phyloP scores from a whole-genome alignment of 2,329 filamentous ascomycete genomes.

The Metarhizium album region DNA sequence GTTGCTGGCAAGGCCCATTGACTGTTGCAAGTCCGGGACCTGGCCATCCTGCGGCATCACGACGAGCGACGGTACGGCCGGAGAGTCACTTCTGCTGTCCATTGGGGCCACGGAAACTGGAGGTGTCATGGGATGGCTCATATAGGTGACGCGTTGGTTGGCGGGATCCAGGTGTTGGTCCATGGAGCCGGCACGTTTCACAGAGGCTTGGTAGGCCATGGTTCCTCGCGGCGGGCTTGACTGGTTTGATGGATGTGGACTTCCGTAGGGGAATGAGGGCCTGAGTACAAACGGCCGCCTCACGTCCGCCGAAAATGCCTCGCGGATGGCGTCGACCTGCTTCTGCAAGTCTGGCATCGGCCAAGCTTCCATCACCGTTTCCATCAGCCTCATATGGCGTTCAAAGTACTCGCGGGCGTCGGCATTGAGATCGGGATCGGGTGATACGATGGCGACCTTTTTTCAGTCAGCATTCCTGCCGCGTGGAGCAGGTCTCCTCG shows the following conservation, averaged over 20 bases:
- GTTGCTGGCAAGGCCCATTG: conserved; percentile 54
- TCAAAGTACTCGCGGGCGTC: conserved; percentile 86
- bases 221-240: conserved; percentile 51
- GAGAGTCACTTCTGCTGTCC: conserved; percentile 69
- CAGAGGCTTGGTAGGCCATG: conserved; percentile 37
- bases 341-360: conserved; percentile 83
- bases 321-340: conserved; percentile 78
- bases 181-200: conserved; percentile 36
- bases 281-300: conserved; percentile 83
- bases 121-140: conserved; percentile 64
- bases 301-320: conserved; percentile 82
- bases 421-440: conserved; percentile 75
- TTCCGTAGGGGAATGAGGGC: conserved; percentile 76
- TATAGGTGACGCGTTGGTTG: conserved; percentile 51
- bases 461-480: conserved; percentile 5
- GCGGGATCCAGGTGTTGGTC: conserved; percentile 39
- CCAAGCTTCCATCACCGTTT: conserved; percentile 73
- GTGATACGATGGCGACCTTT: conserved; percentile 84
- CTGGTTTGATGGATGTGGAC: conserved; percentile 54
- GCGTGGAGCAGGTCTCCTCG: too few species aligned
- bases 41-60: conserved; percentile 57
- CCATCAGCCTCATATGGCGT: conserved; percentile 86
- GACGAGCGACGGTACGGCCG: conserved; percentile 58
- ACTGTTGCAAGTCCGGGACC: conserved; percentile 38
- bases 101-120: conserved; percentile 63